These are phyloP conservation scores for Microthlaspi erraticum DNA, from an alignment of 345 rosid species.

Conservation along the genomic window DNA sequence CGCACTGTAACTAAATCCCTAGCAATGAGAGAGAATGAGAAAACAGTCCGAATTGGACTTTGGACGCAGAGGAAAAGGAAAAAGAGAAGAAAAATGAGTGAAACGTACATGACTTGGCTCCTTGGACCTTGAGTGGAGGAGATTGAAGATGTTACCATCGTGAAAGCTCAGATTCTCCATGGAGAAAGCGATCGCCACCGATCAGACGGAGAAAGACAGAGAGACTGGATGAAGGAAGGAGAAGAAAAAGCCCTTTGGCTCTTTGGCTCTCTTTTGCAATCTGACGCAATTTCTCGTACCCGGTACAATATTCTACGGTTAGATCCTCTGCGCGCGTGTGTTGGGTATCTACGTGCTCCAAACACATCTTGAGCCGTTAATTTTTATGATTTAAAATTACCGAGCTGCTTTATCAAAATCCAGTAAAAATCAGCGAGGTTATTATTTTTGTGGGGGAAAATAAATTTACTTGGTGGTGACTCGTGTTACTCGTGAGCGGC, in stretches of 20 bases:
- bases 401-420: background rate
- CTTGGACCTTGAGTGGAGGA: conserved; percentile 57
- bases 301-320: conserved; percentile 31
- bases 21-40: conserved; percentile 3
- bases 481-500: conserved; percentile 5
- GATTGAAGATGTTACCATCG: conserved; percentile 70
- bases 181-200: conserved; percentile 35
- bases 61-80: background rate
- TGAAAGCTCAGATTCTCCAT: conserved; percentile 62
- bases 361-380: conserved; percentile 36
- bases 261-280: conserved; percentile 24
- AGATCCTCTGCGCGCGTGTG: conserved; percentile 27
- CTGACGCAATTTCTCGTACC: conserved; percentile 31
- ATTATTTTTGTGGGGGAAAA: background rate
- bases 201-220: too few relatives aligned
- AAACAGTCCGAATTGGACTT: background rate
- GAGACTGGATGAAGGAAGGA: background rate
- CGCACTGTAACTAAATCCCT: conserved; percentile 9
- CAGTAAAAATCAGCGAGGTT: background rate
- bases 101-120: conserved; percentile 55
- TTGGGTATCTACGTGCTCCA: conserved; percentile 4
- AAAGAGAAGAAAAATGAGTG: background rate
- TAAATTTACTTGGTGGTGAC: background rate
- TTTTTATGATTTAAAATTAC: background rate
- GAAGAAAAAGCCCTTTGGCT: background rate